A percentile compares a stretch with the other conserved stretches of the same genome.
These are phyloP conservation scores for Gossypium stocksii DNA, from an alignment of 345 rosid genomes.

Conservation along the genomic window DNA sequence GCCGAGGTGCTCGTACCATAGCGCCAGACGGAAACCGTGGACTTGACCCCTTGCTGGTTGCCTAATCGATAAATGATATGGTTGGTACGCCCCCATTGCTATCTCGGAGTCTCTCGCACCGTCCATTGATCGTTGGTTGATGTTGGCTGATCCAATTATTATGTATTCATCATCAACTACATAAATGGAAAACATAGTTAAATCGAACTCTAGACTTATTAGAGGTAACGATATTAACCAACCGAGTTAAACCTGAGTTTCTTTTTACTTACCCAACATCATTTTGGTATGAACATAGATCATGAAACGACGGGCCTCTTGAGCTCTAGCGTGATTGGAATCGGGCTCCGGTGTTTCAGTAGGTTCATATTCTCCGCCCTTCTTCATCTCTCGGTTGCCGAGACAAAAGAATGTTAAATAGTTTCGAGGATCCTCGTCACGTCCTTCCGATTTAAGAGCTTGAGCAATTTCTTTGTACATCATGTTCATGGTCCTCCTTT, in stretches of 20 bases:
- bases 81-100: conserved; percentile 97
- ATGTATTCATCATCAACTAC: conserved; percentile 99
- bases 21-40: conserved; percentile 91
- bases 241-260: too few relatives aligned
- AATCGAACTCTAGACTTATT: neutral
- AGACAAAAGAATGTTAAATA: conserved; percentile 92
- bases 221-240: too few relatives aligned
- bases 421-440: conserved; percentile 71
- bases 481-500: conserved; percentile 91
- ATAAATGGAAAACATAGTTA: neutral
- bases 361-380: conserved; percentile 78
- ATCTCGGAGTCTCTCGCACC: conserved; percentile 98
- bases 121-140: conserved; percentile 97
- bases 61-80: conserved; percentile 65
- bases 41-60: conserved; percentile 88
- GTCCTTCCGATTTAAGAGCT: conserved; percentile 68
- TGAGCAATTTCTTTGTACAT: conserved; percentile 79
- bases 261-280: conserved; percentile 61
- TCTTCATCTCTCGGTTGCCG: conserved; percentile 88
- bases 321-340: conserved; percentile 78
- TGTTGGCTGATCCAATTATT: conserved; percentile 92
- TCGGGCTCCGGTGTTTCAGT: conserved; percentile 77
- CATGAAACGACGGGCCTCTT: conserved; percentile 95
- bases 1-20: conserved; percentile 98
- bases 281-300: conserved; percentile 97